Percentiles rank a stretch among this genome's conserved stretches.
These are phyloP conservation scores for Plectranthus barbatus DNA, from an alignment of 257 asterid species.

Conservation along the genomic window DNA sequence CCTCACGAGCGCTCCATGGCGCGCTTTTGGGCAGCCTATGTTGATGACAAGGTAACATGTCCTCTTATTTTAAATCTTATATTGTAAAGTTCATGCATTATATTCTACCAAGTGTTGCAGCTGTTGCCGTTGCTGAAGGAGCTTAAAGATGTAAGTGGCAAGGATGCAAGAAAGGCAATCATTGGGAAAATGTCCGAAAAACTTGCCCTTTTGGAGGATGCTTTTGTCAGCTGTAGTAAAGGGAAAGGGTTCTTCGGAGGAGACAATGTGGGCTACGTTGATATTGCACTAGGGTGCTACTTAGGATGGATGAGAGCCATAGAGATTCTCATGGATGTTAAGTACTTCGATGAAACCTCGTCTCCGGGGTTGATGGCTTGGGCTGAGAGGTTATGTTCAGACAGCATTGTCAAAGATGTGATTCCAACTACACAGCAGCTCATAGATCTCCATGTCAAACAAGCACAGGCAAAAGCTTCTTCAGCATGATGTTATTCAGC, in stretches of 20 bases:
- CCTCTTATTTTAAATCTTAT: no score
- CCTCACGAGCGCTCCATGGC: constrained; percentile 29
- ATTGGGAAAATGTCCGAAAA: constrained; percentile 26
- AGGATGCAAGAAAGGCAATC: constrained; percentile 23
- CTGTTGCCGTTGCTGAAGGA: constrained; percentile 40
- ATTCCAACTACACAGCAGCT: constrained; percentile 46
- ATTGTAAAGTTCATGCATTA: no score
- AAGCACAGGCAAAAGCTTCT: background rate
- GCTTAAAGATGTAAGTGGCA: constrained; percentile 21
- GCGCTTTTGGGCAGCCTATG: constrained; percentile 29
- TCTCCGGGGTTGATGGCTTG: constrained; percentile 41
- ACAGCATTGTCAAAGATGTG: constrained; percentile 34
- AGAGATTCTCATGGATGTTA: constrained; percentile 18
- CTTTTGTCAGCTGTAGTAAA: constrained; percentile 36
- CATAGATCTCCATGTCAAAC: constrained; percentile 3
- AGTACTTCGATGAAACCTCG: constrained; percentile 30
- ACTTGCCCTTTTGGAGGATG: constrained; percentile 37
- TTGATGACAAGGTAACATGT: constrained; percentile 21
- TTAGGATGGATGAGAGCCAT: constrained; percentile 37
- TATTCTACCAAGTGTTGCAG: constrained; percentile 20
- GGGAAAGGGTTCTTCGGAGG: constrained; percentile 48
- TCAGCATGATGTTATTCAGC: background rate
- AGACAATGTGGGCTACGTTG: constrained; percentile 42
- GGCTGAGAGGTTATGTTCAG: constrained; percentile 37
- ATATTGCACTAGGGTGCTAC: constrained; percentile 45